Evolutionary conservation across 2,329 filamentous ascomycete genomes (phyloP).

Genomic region (Monilinia fructigena): DNA sequence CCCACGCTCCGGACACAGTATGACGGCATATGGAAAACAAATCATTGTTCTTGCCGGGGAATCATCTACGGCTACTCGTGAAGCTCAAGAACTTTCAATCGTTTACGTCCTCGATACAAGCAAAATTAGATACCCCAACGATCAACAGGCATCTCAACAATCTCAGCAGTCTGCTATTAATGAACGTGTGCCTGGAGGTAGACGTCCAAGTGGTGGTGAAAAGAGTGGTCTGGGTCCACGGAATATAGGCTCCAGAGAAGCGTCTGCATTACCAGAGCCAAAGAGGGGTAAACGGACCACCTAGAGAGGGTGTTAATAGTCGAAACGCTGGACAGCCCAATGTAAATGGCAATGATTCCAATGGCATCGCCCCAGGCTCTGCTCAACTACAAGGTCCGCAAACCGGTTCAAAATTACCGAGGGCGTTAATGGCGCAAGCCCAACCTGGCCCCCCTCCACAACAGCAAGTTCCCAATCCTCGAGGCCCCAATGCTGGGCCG

Average conservation of each 20-base stretch:
- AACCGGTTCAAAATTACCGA: conserved; percentile 56
- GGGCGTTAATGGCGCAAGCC: conserved; percentile 57
- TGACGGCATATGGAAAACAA: conserved; percentile 92
- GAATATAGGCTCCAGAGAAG: conserved; percentile 36
- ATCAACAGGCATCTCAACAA: conserved; percentile 47
- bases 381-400: conserved; percentile 42
- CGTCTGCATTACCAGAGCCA: conserved; percentile 43
- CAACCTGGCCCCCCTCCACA: conserved; percentile 63
- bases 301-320: conserved; percentile 45
- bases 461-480: conserved; percentile 59
- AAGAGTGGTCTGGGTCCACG: conserved; percentile 34
- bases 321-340: conserved; percentile 41
- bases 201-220: conserved; percentile 47
- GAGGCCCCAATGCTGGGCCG: conserved; percentile 27
- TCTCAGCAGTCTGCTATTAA: conserved; percentile 42
- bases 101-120: conserved; percentile 91
- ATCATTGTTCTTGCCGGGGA: conserved; percentile 92
- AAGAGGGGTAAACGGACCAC: conserved; percentile 49
- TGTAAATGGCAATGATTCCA: conserved; percentile 42
- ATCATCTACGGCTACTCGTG: conserved; percentile 79
- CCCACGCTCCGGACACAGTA: conserved; percentile 90
- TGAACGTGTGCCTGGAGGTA: conserved; percentile 42
- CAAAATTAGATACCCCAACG: conserved; percentile 95
- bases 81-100: conserved; percentile 80
- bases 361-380: conserved; percentile 38